These are phyloP conservation scores for Rhodotorula sp. DNA, from an alignment of 1,284 basidiomycete species.

Conservation along the genomic window DNA sequence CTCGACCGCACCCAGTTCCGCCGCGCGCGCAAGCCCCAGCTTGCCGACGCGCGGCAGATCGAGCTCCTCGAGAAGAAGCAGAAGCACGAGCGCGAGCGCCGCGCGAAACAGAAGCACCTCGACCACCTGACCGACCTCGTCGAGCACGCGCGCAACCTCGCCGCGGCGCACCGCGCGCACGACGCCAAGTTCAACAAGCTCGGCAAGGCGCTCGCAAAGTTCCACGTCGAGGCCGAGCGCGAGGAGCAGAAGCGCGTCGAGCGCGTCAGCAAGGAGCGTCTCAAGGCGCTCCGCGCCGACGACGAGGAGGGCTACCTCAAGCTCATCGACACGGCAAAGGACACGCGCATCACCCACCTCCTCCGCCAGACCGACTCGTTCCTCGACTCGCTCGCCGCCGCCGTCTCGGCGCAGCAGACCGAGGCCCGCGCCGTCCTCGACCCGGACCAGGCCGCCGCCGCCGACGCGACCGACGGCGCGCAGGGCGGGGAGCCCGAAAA, in stretches of 20 bases:
- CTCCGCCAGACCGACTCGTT: conserved; percentile 92
- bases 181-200: conserved; percentile 53
- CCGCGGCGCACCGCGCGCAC: conserved; percentile 62
- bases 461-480: conserved; percentile 41
- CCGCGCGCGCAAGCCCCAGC: conserved; percentile 78
- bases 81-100: conserved; percentile 84
- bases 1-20: conserved; percentile 91
- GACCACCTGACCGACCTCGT: conserved; percentile 89
- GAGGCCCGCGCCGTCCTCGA: conserved; percentile 58
- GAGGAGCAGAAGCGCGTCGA: conserved; percentile 71
- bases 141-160: conserved; percentile 73
- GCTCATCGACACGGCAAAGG: conserved; percentile 98
- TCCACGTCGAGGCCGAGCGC: conserved; percentile 54
- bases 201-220: conserved; percentile 54
- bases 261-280: conserved; percentile 93
- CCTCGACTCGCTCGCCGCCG: conserved; percentile 91
- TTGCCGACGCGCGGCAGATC: conserved; percentile 86
- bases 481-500: conserved; percentile 17
- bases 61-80: conserved; percentile 91
- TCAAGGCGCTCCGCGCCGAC: conserved; percentile 95
- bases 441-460: conserved; percentile 54
- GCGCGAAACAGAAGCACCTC: conserved; percentile 94
- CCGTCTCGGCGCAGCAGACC: conserved; percentile 90
- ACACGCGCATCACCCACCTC: conserved; percentile 97
- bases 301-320: conserved; percentile 99